phyloP scores from a whole-genome alignment of 208 protist genomes.

The Plasmodiophora brassicae region DNA sequence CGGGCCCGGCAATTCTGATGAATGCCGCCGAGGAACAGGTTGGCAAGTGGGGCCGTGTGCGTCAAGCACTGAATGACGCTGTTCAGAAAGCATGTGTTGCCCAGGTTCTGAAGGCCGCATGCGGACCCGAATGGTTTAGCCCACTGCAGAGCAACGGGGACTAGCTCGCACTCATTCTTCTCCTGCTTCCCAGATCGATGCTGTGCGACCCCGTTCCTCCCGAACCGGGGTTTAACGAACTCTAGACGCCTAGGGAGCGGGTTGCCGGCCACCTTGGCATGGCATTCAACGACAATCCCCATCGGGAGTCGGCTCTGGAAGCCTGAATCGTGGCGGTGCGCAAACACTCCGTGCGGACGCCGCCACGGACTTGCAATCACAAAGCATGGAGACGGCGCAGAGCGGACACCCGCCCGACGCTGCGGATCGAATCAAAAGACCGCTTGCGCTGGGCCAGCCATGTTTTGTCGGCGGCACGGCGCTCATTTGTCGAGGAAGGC shows the following conservation, averaged over 20 bases:
- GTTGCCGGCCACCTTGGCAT: not conserved
- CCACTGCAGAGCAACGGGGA: not conserved
- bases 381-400: no score
- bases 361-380: no score
- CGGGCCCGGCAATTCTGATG: slow-evolving; percentile 17
- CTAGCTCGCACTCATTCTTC: not conserved
- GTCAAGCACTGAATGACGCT: slow-evolving; percentile 69
- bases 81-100: slow-evolving; percentile 78
- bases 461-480: no score
- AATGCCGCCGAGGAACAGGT: slow-evolving; percentile 52
- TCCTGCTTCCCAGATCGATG: not conserved
- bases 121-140: not conserved
- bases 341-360: no score
- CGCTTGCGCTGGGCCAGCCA: no score
- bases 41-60: slow-evolving; percentile 62
- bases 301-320: not conserved
- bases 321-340: no score
- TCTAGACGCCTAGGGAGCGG: not conserved
- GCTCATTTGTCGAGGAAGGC: no score
- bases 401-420: no score
- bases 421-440: no score
- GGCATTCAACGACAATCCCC: not conserved
- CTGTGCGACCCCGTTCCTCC: not conserved
- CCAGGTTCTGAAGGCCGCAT: slow-evolving; percentile 48
- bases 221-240: not conserved